Evolutionary conservation across 148 eudicot genomes (phyloP).

Genomic region (Vaccinium vitisidaea): DNA sequence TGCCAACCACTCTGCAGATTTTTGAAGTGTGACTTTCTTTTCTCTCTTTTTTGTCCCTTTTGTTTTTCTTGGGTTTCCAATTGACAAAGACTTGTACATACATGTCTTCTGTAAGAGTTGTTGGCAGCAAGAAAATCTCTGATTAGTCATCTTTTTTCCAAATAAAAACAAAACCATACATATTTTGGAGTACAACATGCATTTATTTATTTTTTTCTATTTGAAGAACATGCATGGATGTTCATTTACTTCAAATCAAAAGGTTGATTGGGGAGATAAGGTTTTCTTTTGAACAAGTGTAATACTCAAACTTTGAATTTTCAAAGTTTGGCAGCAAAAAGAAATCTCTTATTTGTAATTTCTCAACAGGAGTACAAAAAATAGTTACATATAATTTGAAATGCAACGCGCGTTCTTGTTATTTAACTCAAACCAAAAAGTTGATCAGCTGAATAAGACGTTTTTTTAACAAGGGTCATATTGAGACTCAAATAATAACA

Average conservation of each 20-base stretch:
- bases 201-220: background rate
- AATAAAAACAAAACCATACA: background rate
- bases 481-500: background rate
- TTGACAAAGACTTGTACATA: background rate
- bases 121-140: background rate
- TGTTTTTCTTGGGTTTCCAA: conserved; percentile 17
- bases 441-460: background rate
- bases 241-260: no score
- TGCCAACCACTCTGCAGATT: conserved; percentile 17
- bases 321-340: background rate
- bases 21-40: background rate
- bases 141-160: background rate
- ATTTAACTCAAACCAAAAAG: background rate
- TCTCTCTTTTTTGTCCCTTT: background rate
- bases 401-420: background rate
- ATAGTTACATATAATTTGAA: background rate
- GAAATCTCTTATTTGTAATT: background rate
- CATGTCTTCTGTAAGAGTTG: background rate
- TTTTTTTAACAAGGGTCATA: background rate
- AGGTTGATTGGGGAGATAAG: background rate
- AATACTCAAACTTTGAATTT: background rate
- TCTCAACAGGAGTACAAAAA: background rate
- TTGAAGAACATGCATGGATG: background rate
- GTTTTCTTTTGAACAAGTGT: background rate
- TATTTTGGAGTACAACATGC: background rate